phyloP scores from a whole-genome alignment of 2,329 filamentous ascomycete genomes.

The Colletotrichum sp. region DNA sequence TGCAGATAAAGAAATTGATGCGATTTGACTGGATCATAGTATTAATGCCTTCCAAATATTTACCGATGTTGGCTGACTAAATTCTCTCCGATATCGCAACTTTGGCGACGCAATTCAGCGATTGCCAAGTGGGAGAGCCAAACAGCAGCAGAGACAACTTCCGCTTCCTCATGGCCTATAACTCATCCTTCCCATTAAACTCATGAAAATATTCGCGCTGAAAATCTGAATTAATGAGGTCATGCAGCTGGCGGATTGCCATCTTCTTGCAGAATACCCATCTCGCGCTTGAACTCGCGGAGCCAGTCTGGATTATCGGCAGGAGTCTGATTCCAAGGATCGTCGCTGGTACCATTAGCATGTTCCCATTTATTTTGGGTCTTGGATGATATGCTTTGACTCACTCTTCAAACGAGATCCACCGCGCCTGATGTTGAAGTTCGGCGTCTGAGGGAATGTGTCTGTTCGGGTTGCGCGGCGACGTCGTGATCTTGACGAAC shows the following conservation, averaged over 20 bases:
- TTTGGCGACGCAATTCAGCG: background rate
- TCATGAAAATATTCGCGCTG: background rate
- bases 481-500: conserved; percentile 29
- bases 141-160: background rate
- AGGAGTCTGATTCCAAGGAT: conserved; percentile 44
- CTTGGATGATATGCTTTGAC: background rate
- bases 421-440: conserved; percentile 36
- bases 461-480: conserved; percentile 30
- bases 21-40: background rate
- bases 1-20: background rate
- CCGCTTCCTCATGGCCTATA: background rate
- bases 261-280: background rate
- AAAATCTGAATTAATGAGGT: background rate
- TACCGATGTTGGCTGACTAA: background rate
- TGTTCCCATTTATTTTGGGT: background rate
- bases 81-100: background rate
- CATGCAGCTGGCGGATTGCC: background rate
- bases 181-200: background rate
- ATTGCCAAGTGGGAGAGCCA: background rate
- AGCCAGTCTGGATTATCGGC: conserved; percentile 39
- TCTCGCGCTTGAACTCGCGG: conserved; percentile 18
- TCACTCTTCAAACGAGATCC: conserved; percentile 34
- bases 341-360: conserved; percentile 25
- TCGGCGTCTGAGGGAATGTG: conserved; percentile 39
- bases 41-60: rapidly evolving